A percentile compares a stretch with the other conserved stretches of the same genome.
These are phyloP conservation scores for Epicoccum nigrum DNA, from an alignment of 2,329 filamentous ascomycete genomes.

Conservation along the genomic window DNA sequence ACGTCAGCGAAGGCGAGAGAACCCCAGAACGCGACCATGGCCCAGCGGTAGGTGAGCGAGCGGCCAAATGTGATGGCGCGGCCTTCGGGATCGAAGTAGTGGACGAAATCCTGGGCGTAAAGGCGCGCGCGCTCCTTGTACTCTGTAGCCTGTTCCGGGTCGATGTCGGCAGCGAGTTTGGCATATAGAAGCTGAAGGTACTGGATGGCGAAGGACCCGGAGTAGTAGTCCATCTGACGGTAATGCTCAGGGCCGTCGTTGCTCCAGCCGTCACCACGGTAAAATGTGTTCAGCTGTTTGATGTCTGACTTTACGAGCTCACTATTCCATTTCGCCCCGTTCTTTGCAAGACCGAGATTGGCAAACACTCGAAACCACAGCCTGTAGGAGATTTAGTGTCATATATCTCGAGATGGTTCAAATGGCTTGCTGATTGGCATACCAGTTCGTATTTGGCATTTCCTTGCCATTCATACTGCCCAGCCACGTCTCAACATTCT, in stretches of 20 bases:
- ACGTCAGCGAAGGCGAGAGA: conserved; percentile 77
- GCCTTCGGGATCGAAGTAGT: conserved; percentile 76
- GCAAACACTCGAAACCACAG: conserved; percentile 87
- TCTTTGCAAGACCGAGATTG: conserved; percentile 77
- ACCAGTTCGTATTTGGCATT: conserved; percentile 70
- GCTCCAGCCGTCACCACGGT: conserved; percentile 81
- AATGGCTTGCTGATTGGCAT: conserved; percentile 15
- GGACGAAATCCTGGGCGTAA: conserved; percentile 72
- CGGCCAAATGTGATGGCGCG: conserved; percentile 78
- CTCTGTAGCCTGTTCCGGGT: conserved; percentile 69
- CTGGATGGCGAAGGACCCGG: conserved; percentile 81
- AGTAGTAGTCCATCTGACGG: conserved; percentile 87
- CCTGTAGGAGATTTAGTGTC: conserved; percentile 54
- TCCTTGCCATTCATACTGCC: conserved; percentile 81
- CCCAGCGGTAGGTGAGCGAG: conserved; percentile 81
- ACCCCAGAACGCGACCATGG: conserved; percentile 85
- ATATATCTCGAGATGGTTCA: neutral
- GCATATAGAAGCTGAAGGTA: conserved; percentile 79
- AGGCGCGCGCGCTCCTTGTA: conserved; percentile 71
- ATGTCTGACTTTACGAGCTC: conserved; percentile 75
- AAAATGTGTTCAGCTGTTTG: conserved; percentile 78
- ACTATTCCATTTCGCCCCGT: conserved; percentile 73
- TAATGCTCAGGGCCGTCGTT: conserved; percentile 81
- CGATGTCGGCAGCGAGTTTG: conserved; percentile 69
- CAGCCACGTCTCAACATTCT: conserved; percentile 73